Percentiles rank a stretch among this genome's conserved stretches.
phyloP scores from a whole-genome alignment of 2,329 filamentous ascomycete genomes.

The Talaromyces rugulosus region DNA sequence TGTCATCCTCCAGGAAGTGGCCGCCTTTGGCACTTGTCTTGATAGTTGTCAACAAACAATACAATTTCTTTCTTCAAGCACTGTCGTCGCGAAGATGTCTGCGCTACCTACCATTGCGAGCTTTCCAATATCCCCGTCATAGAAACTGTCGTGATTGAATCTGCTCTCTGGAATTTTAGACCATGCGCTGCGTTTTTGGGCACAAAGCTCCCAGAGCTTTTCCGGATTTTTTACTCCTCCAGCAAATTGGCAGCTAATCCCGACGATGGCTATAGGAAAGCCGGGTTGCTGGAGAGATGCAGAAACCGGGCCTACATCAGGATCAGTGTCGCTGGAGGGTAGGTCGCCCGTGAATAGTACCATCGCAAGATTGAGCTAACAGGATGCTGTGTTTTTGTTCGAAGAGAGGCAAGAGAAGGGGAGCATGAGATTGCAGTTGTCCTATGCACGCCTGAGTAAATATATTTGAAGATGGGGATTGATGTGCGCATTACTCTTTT shows the following conservation, averaged over 20 bases:
- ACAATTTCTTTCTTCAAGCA: neutral
- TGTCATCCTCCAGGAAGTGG: conserved; percentile 18
- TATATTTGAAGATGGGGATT: neutral
- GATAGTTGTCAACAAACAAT: neutral
- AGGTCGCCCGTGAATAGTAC: neutral
- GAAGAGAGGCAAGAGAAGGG: neutral
- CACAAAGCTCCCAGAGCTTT: conserved; percentile 19
- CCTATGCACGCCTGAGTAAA: neutral
- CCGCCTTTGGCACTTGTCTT: conserved; percentile 13
- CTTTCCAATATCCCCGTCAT: conserved; percentile 16
- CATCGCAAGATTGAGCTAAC: neutral
- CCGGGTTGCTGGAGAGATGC: neutral
- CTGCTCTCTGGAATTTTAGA: conserved; percentile 16
- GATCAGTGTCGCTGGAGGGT: neutral
- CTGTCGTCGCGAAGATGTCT: neutral
- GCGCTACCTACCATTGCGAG: neutral
- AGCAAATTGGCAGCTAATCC: conserved; percentile 18
- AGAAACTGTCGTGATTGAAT: conserved; percentile 15
- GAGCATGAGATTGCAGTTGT: neutral
- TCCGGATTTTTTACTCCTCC: conserved; percentile 14
- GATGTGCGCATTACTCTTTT: no score
- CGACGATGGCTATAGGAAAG: conserved; percentile 19
- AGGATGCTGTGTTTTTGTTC: neutral
- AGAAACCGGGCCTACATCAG: neutral
- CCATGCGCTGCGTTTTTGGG: conserved; percentile 8